Base-by-base conservation (phyloP, 805 yeast species). In the Candida lessepsii region DNA sequence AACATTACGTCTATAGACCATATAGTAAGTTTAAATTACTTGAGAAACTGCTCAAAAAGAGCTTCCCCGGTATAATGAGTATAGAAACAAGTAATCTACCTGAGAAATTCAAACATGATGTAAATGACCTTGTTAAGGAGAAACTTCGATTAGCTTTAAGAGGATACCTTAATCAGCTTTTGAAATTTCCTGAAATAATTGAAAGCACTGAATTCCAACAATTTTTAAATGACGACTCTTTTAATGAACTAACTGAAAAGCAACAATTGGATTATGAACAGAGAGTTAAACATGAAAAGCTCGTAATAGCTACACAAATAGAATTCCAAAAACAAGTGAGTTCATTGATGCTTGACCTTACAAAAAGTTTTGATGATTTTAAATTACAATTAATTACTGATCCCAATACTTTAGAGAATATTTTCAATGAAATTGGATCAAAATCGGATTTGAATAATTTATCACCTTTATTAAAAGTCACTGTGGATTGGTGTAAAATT, bases 401-500 rank as follows among this genome's bases (percentile, higher is more conserved):
- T 23, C 70, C 73, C 4, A 55, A 72, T 26, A 89, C 90, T 3
- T 60, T 90, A 16, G 61, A 76, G 2, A 65, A 71, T 14, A 57
- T 91, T 9, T 81, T 91, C 49, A 54, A 69, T 20, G 95, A 88
- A 51, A 67, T 93, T 18, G 83, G 83, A 39, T 56, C 59, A 3
- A 74, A 80, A 28, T 58, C 65, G 0, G 66, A 63, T 10, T 72
- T 86, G 5, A 61, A 62, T 9, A 78, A 84, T 7, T 65, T 88
- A 35, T 77, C 91, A 5, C 83, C 85, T 2, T 70, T 85, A 27
- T 67, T 89, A 31, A 70, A 72, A 47, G 75, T 86, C 35, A 81
- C 90, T 48, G 70, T 87, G 29, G 88, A 86, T 50, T 83, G 96
- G 87, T 76, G 83, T 45, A 80, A 88, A 45, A 76, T 91, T 9